Percentiles rank a stretch among this genome's conserved stretches.
Evolutionary conservation across 805 yeast species (phyloP).

Genomic region (Candida piceae): DNA sequence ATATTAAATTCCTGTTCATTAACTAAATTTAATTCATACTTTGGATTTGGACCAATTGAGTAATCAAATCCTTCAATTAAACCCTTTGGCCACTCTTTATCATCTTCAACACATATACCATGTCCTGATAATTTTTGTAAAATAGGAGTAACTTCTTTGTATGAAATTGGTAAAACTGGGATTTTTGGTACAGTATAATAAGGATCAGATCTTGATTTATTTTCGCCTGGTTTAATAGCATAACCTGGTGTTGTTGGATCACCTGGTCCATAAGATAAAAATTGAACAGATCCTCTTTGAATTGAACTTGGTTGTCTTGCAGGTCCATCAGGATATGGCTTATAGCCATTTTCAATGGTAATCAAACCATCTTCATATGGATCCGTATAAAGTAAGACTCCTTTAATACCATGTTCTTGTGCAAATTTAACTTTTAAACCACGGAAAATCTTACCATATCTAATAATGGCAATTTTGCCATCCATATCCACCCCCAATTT

Average conservation of each 20-base stretch:
- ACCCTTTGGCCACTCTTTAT: slow-evolving; percentile 25
- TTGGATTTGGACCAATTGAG: slow-evolving; percentile 33
- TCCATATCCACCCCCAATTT: slow-evolving; percentile 43
- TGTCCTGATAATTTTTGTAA: slow-evolving; percentile 52
- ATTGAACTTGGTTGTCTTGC: slow-evolving; percentile 74
- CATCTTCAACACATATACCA: slow-evolving; percentile 39
- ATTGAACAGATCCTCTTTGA: slow-evolving; percentile 73
- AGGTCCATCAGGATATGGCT: slow-evolving; percentile 69
- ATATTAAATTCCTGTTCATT: slow-evolving; percentile 59
- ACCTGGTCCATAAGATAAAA: slow-evolving; percentile 58
- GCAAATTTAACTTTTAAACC: slow-evolving; percentile 77
- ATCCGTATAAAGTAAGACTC: slow-evolving; percentile 63
- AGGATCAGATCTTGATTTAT: slow-evolving; percentile 47
- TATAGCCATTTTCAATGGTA: slow-evolving; percentile 50
- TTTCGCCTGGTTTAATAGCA: slow-evolving; percentile 54
- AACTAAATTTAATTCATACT: slow-evolving; percentile 45
- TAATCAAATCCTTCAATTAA: slow-evolving; percentile 34
- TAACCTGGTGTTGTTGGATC: slow-evolving; percentile 77
- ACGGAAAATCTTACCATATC: slow-evolving; percentile 64
- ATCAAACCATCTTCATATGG: slow-evolving; percentile 59
- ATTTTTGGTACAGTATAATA: slow-evolving; percentile 50
- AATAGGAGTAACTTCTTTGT: slow-evolving; percentile 58
- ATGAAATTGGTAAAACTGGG: slow-evolving; percentile 68
- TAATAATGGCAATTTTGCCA: slow-evolving; percentile 59
- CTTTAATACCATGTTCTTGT: slow-evolving; percentile 63